These are phyloP conservation scores for Medicago lupulina DNA, from an alignment of 306 rosid genomes.

Conservation along the genomic window DNA sequence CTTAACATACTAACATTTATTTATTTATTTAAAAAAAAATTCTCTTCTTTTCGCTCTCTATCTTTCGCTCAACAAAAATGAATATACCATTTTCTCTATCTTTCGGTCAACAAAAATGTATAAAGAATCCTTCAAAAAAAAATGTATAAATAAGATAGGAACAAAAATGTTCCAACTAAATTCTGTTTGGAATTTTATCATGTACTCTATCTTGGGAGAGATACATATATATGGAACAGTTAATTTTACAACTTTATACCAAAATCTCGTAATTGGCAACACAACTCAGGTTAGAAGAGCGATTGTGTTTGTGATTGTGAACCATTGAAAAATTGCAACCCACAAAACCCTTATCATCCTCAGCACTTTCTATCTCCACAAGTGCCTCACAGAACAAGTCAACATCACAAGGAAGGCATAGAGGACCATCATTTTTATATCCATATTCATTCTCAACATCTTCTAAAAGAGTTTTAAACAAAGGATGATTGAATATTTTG, in stretches of 20 bases:
- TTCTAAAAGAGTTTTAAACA: conserved; percentile 64
- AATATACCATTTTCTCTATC: too few relatives aligned
- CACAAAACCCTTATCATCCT: neutral
- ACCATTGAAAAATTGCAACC: neutral
- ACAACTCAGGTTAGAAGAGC: neutral
- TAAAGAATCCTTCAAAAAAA: too few relatives aligned
- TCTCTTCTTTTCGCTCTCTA: too few relatives aligned
- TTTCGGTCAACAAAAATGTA: too few relatives aligned
- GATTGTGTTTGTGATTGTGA: neutral
- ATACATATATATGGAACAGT: too few relatives aligned
- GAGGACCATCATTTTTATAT: conserved; percentile 62
- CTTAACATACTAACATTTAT: too few relatives aligned
- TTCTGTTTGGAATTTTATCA: too few relatives aligned
- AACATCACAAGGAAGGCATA: conserved; percentile 72
- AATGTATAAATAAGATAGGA: too few relatives aligned
- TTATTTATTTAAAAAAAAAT: too few relatives aligned
- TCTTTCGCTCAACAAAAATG: too few relatives aligned
- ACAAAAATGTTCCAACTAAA: too few relatives aligned
- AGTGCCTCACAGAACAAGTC: conserved; percentile 57
- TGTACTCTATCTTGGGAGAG: too few relatives aligned
- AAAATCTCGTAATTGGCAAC: conserved; percentile 4
- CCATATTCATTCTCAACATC: conserved; percentile 75
- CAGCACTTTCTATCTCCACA: conserved; percentile 28
- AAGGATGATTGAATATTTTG: conserved; percentile 57
- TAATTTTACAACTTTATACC: neutral